Evolutionary conservation across 176 grass and related monocot species (phyloP).

Genomic region (Musa itinerans): DNA sequence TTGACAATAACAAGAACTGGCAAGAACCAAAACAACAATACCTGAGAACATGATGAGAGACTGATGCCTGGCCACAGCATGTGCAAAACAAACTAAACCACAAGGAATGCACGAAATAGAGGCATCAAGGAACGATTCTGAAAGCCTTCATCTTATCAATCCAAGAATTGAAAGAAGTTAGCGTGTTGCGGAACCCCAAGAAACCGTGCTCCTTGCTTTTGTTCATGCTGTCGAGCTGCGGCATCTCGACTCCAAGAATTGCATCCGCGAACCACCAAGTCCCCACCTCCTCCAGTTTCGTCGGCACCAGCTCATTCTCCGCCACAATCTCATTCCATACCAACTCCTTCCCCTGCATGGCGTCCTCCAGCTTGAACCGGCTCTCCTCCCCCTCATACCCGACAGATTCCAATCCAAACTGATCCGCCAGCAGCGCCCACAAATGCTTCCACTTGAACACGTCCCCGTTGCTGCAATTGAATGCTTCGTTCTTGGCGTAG

Average conservation of each 20-base stretch:
- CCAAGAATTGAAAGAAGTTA: conserved; percentile 59
- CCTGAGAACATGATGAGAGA: not conserved
- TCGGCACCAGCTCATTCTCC: conserved; percentile 40
- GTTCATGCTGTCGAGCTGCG: conserved; percentile 68
- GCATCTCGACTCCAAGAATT: conserved; percentile 1
- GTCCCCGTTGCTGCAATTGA: conserved; percentile 84
- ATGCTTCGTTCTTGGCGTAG: conserved; percentile 65
- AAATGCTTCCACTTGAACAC: conserved; percentile 80
- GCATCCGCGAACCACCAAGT: conserved; percentile 63
- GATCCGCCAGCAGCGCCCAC: conserved; percentile 57
- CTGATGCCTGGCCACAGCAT: not conserved
- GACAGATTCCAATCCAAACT: conserved; percentile 51
- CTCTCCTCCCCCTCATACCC: conserved; percentile 58
- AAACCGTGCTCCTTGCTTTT: conserved; percentile 96
- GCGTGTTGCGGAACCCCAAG: conserved; percentile 72
- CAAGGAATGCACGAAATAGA: not conserved
- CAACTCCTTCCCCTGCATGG: conserved; percentile 50
- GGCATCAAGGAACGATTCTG: conserved; percentile 62
- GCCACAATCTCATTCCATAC: conserved; percentile 60
- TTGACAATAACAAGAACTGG: not conserved
- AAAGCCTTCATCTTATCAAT: conserved; percentile 66
- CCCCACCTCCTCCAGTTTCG: conserved; percentile 43
- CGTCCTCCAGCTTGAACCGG: conserved; percentile 47
- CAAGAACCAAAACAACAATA: not conserved
- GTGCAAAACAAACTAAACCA: not conserved